Base-by-base conservation (phyloP, 2,329 filamentous ascomycete species). In the Ascocoryne sarcoides region DNA sequence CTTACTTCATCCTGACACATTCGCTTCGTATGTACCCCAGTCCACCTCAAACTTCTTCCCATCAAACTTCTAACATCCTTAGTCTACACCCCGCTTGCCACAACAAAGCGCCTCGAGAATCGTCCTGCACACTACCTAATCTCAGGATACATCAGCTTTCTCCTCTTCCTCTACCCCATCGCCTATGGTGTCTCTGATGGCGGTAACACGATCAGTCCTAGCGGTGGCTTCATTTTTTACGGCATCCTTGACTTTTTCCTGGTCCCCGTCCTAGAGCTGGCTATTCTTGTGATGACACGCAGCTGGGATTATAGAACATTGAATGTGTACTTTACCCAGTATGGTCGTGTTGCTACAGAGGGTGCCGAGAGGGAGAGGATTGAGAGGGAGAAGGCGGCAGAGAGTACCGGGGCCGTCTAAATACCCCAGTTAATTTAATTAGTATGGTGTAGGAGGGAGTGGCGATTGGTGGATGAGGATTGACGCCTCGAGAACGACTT, bases 221-320 rank as follows among this genome's bases (percentile, higher is more conserved):
- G 83, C 51, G 71, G 69, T 0, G 79, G 83, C 53, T 76, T 76
- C 10, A 63, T 82, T 43, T 82, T 83, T 56, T 83, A 83, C 52
- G 76, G 79, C 29, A 64, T 83, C 5, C 65, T 84, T 1, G 80
- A 84, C 44, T 59, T 83, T 4, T 45, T 82, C 5, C 69, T 76
- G 2, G 82, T 82, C 60, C 76, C 76, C 0, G 63, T 73, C 18
- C 28, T 50, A 10, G 20, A 44, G 1, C 30, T 45, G 1, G 31
- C 21, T 4, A 15, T 55, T 14, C 35, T 55, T 18, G 19, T 44
- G 10, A 19, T 52, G 37, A 37, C 30, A 16, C 36, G 16, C 1
- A 40, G 18, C 10, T 51, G 48, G 49, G 51, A 55, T 34, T 54
- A 50, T 19, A 29, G 47, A 8, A 42, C 10, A 5, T 26, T 55